A percentile compares a stretch with the other conserved stretches of the same genome.
Evolutionary conservation across 371 early-diverging fungal genomes (phyloP).

Genomic region (Apophysomyces variabilis): DNA sequence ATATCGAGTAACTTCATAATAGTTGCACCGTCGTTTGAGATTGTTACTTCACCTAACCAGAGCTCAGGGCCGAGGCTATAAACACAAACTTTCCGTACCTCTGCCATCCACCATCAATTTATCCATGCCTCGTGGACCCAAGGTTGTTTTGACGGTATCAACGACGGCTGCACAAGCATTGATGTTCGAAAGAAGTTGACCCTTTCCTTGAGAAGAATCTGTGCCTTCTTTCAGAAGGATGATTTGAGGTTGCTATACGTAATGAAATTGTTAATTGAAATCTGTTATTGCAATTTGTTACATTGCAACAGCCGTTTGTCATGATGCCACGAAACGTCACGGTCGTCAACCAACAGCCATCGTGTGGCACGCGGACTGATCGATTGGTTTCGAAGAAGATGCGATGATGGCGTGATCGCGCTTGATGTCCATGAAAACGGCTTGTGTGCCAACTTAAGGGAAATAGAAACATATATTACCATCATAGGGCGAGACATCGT

Average conservation of each 20-base stretch:
- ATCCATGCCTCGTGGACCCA: conserved; percentile 99
- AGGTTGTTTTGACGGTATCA: conserved; percentile 96
- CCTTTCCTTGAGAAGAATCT: conserved; percentile 98
- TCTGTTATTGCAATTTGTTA: background rate
- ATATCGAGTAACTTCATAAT: conserved; percentile 98
- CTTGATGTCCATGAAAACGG: background rate
- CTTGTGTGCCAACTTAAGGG: background rate
- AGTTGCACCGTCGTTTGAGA: conserved; percentile 99
- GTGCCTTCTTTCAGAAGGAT: conserved; percentile 99
- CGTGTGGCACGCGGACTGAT: background rate
- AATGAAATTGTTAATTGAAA: conserved; percentile 9
- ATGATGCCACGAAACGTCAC: background rate
- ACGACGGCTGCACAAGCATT: conserved; percentile 96
- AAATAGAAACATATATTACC: conserved; percentile 10
- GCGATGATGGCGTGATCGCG: conserved; percentile 4
- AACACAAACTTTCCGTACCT: conserved; percentile 46
- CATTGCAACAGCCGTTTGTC: background rate
- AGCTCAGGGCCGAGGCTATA: background rate
- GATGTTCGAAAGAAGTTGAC: conserved; percentile 98
- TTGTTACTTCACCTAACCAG: conserved; percentile 84
- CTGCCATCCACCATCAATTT: conserved; percentile 97
- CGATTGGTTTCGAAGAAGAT: background rate
- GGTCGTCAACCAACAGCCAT: background rate
- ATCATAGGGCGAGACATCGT: conserved; percentile 24
- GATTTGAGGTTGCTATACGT: conserved; percentile 92